phyloP scores from a whole-genome alignment of 345 rosid genomes.

The Ceriops zippeliana region DNA sequence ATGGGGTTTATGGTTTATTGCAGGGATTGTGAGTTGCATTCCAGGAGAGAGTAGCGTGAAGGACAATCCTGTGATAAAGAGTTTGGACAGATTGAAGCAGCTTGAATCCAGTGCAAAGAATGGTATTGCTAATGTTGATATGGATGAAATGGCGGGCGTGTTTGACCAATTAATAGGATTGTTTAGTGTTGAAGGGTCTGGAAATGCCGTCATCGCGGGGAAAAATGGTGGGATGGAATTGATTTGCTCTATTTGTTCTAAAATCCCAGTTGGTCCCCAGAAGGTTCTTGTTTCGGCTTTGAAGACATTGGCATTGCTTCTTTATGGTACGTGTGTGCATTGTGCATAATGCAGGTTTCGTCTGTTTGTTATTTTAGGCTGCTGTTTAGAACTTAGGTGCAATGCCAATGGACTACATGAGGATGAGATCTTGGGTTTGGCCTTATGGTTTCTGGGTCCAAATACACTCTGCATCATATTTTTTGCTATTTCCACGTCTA shows the following conservation, averaged over 20 bases:
- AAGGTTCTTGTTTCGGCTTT: constrained; percentile 46
- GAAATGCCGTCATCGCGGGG: constrained; percentile 56
- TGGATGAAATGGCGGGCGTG: constrained; percentile 44
- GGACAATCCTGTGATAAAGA: constrained; percentile 60
- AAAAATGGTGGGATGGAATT: constrained; percentile 67
- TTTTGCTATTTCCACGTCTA: no score
- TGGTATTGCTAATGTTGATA: constrained; percentile 28
- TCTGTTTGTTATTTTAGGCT: background rate
- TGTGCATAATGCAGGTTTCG: background rate
- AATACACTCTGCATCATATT: no score
- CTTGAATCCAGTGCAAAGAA: constrained; percentile 21
- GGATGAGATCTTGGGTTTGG: no score
- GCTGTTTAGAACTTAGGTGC: no score
- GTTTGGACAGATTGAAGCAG: constrained; percentile 55
- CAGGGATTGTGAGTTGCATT: constrained; percentile 71
- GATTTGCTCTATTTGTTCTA: constrained; percentile 56
- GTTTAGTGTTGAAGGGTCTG: constrained; percentile 42
- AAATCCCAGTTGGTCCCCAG: constrained; percentile 35
- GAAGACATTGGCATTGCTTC: constrained; percentile 50
- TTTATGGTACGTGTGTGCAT: constrained; percentile 48
- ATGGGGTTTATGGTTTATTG: background rate
- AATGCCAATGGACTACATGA: no score
- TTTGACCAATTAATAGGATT: constrained; percentile 43
- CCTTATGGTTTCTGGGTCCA: no score
- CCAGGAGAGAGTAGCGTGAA: constrained; percentile 62